Conservation (phyloP, 371 early-diverging fungal genomes). For the Cokeromyces recurvatus region DNA sequence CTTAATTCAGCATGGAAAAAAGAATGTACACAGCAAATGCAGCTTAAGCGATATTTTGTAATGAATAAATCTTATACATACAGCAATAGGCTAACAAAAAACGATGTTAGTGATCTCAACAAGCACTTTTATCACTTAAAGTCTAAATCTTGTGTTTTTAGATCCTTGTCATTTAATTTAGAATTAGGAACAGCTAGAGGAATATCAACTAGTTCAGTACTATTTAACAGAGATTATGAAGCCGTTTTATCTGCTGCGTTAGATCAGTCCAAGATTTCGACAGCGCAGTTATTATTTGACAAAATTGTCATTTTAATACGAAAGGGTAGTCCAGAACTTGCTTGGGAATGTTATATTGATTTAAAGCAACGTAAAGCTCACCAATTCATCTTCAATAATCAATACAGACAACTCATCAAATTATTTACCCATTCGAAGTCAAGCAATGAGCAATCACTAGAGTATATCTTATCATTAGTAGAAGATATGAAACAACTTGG, state of each 20-base stretch:
- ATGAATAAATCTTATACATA: no score
- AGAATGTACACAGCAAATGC: no score
- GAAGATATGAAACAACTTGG: slow-evolving; percentile 40
- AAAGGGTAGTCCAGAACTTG: slow-evolving; percentile 22
- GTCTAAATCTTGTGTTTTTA: no score
- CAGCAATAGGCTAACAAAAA: no score
- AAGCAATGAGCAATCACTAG: slow-evolving; percentile 10
- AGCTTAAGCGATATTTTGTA: no score
- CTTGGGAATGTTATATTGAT: slow-evolving; percentile 46
- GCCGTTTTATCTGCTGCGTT: slow-evolving; percentile 28
- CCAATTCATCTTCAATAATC: slow-evolving; percentile 29
- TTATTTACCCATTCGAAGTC: slow-evolving; percentile 15
- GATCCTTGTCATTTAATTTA: no score
- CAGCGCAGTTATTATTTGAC: slow-evolving; percentile 29
- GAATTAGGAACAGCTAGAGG: no score
- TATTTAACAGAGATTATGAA: no score
- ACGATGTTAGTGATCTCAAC: no score
- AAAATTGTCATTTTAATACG: slow-evolving; percentile 21
- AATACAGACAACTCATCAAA: slow-evolving; percentile 27
- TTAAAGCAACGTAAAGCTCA: slow-evolving; percentile 24
- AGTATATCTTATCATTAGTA: slow-evolving; percentile 29
- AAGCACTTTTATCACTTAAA: no score
- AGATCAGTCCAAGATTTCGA: slow-evolving; percentile 34
- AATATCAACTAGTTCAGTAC: no score
- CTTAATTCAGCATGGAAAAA: no score